Conservation (phyloP, 2,329 filamentous ascomycete species). For the Mollisia scopiformis region DNA sequence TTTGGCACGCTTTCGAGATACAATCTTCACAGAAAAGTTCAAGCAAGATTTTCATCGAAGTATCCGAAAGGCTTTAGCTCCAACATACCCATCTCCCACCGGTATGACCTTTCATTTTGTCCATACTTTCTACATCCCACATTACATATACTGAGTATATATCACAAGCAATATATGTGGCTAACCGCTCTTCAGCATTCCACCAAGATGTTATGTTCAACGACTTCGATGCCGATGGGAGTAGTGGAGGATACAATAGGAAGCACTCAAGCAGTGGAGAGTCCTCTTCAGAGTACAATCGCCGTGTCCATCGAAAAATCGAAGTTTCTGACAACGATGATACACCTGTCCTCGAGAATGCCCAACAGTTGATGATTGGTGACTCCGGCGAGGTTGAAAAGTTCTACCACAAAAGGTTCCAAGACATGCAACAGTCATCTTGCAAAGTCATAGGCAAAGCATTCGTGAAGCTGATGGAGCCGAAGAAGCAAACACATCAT, state of each 20-base stretch:
- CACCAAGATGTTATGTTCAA: constrained; percentile 18
- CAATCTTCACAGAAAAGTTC: constrained; percentile 25
- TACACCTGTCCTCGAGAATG: constrained; percentile 26
- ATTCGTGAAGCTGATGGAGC: constrained; percentile 76
- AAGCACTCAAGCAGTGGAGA: constrained; percentile 22
- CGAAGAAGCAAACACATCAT: constrained; percentile 76
- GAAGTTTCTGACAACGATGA: constrained; percentile 30
- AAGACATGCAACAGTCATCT: constrained; percentile 69
- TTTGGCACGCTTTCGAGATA: constrained; percentile 21
- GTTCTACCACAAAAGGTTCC: constrained; percentile 65
- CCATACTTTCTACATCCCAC: no score
- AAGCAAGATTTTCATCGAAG: constrained; percentile 19
- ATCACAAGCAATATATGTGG: no score
- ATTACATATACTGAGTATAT: no score
- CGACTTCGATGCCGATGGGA: constrained; percentile 23
- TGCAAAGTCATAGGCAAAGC: constrained; percentile 75
- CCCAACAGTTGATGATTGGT: constrained; percentile 50
- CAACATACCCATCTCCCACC: constrained; percentile 11
- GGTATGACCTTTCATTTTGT: no score
- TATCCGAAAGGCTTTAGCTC: constrained; percentile 10
- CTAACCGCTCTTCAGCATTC: constrained; percentile 4
- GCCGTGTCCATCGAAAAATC: constrained; percentile 18
- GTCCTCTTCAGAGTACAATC: constrained; percentile 21
- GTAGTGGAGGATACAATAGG: constrained; percentile 8
- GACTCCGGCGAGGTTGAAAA: constrained; percentile 57